A percentile compares a stretch with the other conserved stretches of the same genome.
Evolutionary conservation across 768 basidiomycete species (phyloP).

Genomic region (Clitopilus passeckerianus): DNA sequence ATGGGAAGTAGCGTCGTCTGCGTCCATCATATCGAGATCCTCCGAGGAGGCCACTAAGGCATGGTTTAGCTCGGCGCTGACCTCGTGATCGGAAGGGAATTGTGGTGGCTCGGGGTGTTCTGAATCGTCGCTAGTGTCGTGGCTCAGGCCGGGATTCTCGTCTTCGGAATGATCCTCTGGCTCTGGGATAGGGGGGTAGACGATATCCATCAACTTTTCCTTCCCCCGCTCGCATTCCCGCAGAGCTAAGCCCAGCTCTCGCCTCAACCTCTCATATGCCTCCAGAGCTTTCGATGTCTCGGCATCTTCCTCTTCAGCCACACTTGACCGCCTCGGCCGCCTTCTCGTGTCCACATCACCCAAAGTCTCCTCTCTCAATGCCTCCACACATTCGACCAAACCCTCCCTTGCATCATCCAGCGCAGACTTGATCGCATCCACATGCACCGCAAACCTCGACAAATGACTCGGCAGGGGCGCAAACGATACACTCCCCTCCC

Average conservation of each 20-base stretch:
- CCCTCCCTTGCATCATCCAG: slow-evolving; percentile 69
- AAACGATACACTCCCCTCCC: slow-evolving; percentile 36
- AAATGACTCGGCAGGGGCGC: slow-evolving; percentile 73
- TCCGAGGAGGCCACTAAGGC: slow-evolving; percentile 15
- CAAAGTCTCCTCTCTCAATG: slow-evolving; percentile 40
- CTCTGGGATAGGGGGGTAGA: slow-evolving; percentile 38
- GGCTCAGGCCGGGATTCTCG: slow-evolving; percentile 47
- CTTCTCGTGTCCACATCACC: slow-evolving; percentile 12
- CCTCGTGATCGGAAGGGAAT: slow-evolving; percentile 30
- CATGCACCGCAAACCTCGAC: slow-evolving; percentile 66
- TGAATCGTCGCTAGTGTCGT: slow-evolving; percentile 50
- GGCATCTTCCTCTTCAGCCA: slow-evolving; percentile 15
- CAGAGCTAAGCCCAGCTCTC: slow-evolving; percentile 72
- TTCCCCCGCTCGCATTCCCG: slow-evolving; percentile 81
- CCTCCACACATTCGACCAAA: slow-evolving; percentile 55
- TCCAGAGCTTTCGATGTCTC: slow-evolving; percentile 49
- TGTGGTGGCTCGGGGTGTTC: slow-evolving; percentile 39
- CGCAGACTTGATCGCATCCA: slow-evolving; percentile 64
- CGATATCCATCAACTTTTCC: slow-evolving; percentile 52
- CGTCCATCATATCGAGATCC: slow-evolving; percentile 9
- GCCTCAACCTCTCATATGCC: slow-evolving; percentile 71
- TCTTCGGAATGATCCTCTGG: slow-evolving; percentile 35
- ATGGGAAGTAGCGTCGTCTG: slow-evolving; percentile 55
- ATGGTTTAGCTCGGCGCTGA: slow-evolving; percentile 6
- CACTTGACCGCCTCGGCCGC: slow-evolving; percentile 10